Evolutionary conservation across 495 filamentous ascomycete genomes (phyloP), one percentile per base, ranked within the genome.

Genomic region (Aspergillus sclerotiicarbonarius): DNA sequence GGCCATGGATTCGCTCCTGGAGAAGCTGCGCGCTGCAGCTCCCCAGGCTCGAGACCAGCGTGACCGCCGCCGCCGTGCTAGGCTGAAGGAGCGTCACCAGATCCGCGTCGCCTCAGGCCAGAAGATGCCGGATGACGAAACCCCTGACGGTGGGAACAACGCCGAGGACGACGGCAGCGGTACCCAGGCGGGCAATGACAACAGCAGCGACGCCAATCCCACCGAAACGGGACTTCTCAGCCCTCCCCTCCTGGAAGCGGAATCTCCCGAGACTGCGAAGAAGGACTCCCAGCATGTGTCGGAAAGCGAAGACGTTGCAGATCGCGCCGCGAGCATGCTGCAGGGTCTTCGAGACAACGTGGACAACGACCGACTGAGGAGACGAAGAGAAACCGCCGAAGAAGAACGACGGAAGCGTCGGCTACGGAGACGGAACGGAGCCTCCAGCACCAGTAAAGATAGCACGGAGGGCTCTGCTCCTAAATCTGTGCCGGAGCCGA

Each of bases 1-100:
- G 44, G 95, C 93, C 35, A 98, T 98, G 91, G 94, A 98, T 76
- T 88, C 86, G 13, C 79, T 98, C n/a, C 83, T 98, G 37, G 90
- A 96, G 83, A 98, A 97, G 73, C 77, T 98, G 52, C 89, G 94
- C 52, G 91, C 92, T 37, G 94, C 94, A 3, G 92, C 91, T 32
- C 95, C 94, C 25, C 90, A 96, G 74, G 82, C 91, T 6, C 78
- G 89, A 57, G 91, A 96, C 70, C 87, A 92, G 66, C 81, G 94
- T 61, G 94, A 97, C 68, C 82, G 91, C 57, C 86, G 94, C 58
- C 86, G 93, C 50, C 82, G 94, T 62, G 92, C 92, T 30, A 80
- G 92, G 30, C 79, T 97, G 48, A 92, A 93, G 79, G 91, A 95
- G 65, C 80, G 86, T n/a, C 91, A 96, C 68, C 88, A 95, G 68